phyloP scores from a whole-genome alignment of 2,329 filamentous ascomycete genomes.

The Trichoderma pleuroti region DNA sequence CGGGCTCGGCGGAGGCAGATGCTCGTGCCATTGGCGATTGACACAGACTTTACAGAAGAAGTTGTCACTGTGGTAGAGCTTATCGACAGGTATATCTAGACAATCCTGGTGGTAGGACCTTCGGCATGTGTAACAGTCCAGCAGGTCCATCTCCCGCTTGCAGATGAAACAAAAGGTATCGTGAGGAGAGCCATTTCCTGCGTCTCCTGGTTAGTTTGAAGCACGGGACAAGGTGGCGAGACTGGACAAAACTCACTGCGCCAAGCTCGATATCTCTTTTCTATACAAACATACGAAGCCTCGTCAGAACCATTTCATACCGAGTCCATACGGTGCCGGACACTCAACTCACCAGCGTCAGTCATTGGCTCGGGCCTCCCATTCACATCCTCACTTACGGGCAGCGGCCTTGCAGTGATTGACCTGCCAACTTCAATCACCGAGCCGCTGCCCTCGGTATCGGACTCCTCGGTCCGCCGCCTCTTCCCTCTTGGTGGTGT shows the following conservation, averaged over 20 bases:
- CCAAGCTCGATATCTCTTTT: conserved; percentile 14
- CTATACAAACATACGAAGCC: background rate
- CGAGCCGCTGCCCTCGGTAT: background rate
- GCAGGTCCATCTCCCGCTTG: background rate
- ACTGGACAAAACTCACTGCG: conserved; percentile 1
- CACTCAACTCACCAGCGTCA: background rate
- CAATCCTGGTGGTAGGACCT: conserved; percentile 13
- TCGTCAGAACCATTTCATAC: background rate
- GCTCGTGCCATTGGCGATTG: conserved; percentile 15
- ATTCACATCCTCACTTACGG: background rate
- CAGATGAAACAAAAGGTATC: conserved; percentile 4
- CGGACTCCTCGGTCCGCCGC: conserved; percentile 2
- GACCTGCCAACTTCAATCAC: background rate
- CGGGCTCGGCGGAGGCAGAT: conserved; percentile 10
- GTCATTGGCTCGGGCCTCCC: background rate
- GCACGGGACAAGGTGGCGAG: background rate
- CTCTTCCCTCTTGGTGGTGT: background rate
- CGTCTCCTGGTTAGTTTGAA: background rate
- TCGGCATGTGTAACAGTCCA: conserved; percentile 13
- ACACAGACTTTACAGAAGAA: conserved; percentile 11
- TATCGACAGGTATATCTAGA: background rate
- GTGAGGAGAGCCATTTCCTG: conserved; percentile 12
- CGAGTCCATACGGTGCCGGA: background rate
- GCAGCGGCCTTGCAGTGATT: background rate
- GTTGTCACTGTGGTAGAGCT: background rate